phyloP scores from a whole-genome alignment of 2,329 filamentous ascomycete species.

The Aspergillus transmontanensis region DNA sequence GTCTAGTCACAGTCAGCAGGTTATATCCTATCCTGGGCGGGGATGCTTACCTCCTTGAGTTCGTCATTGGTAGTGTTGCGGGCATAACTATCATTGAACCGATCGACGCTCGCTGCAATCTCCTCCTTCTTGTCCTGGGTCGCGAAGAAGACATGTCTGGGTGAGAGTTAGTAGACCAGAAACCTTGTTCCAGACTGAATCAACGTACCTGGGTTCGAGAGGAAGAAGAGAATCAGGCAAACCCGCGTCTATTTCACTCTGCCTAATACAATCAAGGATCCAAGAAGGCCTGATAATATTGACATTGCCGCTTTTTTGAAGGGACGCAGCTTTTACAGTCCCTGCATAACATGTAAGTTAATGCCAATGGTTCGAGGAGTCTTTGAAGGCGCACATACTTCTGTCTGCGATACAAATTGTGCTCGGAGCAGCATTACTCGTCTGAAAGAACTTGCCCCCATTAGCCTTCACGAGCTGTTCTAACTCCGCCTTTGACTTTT shows the following conservation, averaged over 20 bases:
- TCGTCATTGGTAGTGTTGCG: slow-evolving; percentile 68
- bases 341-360: slow-evolving; percentile 32
- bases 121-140: slow-evolving; percentile 57
- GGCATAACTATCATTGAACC: slow-evolving; percentile 80
- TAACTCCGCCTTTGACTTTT: slow-evolving; percentile 75
- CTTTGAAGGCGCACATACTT: slow-evolving; percentile 42
- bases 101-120: slow-evolving; percentile 68
- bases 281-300: slow-evolving; percentile 79
- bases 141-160: slow-evolving; percentile 71
- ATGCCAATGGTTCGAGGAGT: no score
- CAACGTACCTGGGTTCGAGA: slow-evolving; percentile 54
- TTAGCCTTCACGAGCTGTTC: slow-evolving; percentile 81
- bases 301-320: slow-evolving; percentile 70
- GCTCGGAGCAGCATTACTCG: slow-evolving; percentile 60
- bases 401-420: slow-evolving; percentile 81
- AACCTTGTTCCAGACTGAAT: background rate
- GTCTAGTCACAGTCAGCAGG: slow-evolving; percentile 28
- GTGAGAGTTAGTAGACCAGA: slow-evolving; percentile 8
- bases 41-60: slow-evolving; percentile 50
- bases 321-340: slow-evolving; percentile 76
- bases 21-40: background rate
- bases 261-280: slow-evolving; percentile 78
- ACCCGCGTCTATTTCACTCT: slow-evolving; percentile 56
- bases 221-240: slow-evolving; percentile 64
- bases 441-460: slow-evolving; percentile 78